Percentiles rank a stretch among this genome's conserved stretches.
Conservation (phyloP, 148 eudicot genomes). For the Persicaria maculosa region DNA sequence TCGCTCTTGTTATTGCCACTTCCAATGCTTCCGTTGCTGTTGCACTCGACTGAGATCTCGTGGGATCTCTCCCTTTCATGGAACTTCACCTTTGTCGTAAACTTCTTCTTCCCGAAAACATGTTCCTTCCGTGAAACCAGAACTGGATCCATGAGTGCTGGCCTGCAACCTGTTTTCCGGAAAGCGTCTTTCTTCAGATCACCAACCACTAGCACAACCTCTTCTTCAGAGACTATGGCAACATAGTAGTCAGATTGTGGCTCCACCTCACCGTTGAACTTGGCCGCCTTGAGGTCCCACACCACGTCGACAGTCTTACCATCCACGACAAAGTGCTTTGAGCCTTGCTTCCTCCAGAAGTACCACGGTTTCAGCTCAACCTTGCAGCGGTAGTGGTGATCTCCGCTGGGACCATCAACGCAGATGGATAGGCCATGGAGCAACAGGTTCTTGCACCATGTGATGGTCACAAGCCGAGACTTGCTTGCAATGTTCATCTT, state of each 20-base stretch:
- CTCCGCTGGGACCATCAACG: conserved; percentile 43
- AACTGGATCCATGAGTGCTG: conserved; percentile 63
- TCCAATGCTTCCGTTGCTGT: conserved; percentile 18
- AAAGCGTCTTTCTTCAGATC: conserved; percentile 81
- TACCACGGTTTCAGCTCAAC: conserved; percentile 93
- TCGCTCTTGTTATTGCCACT: conserved; percentile 7
- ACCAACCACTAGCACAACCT: conserved; percentile 68
- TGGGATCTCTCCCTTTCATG: conserved; percentile 70
- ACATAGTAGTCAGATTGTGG: conserved; percentile 78
- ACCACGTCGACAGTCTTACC: conserved; percentile 47
- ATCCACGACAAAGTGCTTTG: conserved; percentile 49
- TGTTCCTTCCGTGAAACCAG: conserved; percentile 74
- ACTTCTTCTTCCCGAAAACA: conserved; percentile 72
- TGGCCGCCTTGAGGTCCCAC: conserved; percentile 77
- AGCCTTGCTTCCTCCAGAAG: conserved; percentile 85
- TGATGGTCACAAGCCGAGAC: conserved; percentile 53
- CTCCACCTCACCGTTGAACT: conserved; percentile 77
- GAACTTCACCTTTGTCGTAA: conserved; percentile 54
- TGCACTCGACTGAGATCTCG: conserved; percentile 74
- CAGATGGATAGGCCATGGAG: conserved; percentile 74
- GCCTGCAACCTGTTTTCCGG: conserved; percentile 68
- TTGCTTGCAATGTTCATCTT: conserved; percentile 51
- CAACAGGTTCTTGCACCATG: conserved; percentile 79
- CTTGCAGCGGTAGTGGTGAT: conserved; percentile 52
- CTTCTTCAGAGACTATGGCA: conserved; percentile 63